Percentiles rank a stretch among this genome's conserved stretches.
Evolutionary conservation across 768 basidiomycete genomes (phyloP).

Genomic region (Mycena floridula): DNA sequence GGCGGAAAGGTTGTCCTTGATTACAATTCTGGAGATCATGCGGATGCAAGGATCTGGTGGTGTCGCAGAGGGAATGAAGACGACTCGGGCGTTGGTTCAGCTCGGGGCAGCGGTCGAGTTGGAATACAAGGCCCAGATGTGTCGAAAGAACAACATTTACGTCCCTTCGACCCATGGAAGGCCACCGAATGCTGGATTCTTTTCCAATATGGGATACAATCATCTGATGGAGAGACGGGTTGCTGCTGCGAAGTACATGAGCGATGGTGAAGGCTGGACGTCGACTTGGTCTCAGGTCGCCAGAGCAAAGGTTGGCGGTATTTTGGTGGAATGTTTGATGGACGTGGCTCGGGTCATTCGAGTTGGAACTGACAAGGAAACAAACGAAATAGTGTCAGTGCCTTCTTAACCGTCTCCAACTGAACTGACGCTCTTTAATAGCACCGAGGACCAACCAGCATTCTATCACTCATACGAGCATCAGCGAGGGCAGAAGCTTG

Average conservation of each 20-base stretch:
- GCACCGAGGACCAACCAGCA: conserved; percentile 79
- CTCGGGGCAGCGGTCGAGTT: conserved; percentile 84
- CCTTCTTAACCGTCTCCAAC: neutral
- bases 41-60: conserved; percentile 72
- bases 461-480: conserved; percentile 93
- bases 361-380: conserved; percentile 48
- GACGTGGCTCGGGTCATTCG: conserved; percentile 74
- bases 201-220: conserved; percentile 54
- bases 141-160: conserved; percentile 55
- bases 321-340: conserved; percentile 80
- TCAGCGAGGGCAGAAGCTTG: conserved; percentile 88
- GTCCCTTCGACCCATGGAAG: conserved; percentile 28
- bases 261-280: conserved; percentile 68
- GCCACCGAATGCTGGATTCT: conserved; percentile 35
- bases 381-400: conserved; percentile 57
- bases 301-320: conserved; percentile 73
- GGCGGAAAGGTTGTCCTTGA: conserved; percentile 74
- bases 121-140: conserved; percentile 85
- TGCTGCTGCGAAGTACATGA: conserved; percentile 56
- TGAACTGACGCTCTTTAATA: conserved; percentile 19
- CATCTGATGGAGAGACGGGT: conserved; percentile 60
- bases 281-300: conserved; percentile 76
- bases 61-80: conserved; percentile 83
- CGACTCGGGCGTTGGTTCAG: conserved; percentile 70
- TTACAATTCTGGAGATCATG: conserved; percentile 89